Conservation (phyloP, 2,329 filamentous ascomycete species). For the Fusarium mundagurra region DNA sequence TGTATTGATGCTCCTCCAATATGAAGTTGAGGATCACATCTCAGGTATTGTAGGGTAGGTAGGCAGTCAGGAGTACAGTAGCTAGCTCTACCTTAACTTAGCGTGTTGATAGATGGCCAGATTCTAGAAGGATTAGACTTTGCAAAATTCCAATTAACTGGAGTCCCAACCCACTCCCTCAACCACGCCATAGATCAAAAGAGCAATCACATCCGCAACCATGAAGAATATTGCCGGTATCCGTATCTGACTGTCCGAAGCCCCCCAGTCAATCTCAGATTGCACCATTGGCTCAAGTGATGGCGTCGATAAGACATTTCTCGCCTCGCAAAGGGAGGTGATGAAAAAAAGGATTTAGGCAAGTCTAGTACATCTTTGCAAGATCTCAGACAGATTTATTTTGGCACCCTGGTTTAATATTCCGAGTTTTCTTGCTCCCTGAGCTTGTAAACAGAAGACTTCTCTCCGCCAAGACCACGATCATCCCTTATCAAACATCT, state of each 20-base stretch:
- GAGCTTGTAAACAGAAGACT: not conserved
- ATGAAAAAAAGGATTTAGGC: not conserved
- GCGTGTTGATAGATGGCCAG: not conserved
- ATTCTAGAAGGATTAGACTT: slow-evolving; percentile 21
- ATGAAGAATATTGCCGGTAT: slow-evolving; percentile 13
- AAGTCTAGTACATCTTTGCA: not conserved
- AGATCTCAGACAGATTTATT: not conserved
- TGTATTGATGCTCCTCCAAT: not conserved
- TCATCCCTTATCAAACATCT: not conserved
- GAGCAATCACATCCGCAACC: slow-evolving; percentile 24
- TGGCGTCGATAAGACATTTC: slow-evolving; percentile 27
- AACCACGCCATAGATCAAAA: slow-evolving; percentile 30
- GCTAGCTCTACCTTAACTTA: not conserved
- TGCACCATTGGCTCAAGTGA: slow-evolving; percentile 24
- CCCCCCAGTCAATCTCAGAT: slow-evolving; percentile 14
- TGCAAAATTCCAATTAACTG: slow-evolving; percentile 27
- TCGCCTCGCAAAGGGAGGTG: not conserved
- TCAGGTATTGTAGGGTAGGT: not conserved
- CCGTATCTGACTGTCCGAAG: slow-evolving; percentile 4
- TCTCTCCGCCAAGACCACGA: not conserved
- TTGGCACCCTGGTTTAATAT: not conserved
- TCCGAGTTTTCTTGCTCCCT: not conserved
- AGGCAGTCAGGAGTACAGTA: not conserved
- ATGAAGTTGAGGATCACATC: not conserved
- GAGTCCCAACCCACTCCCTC: slow-evolving; percentile 15